Conservation (phyloP, 306 rosid species). For the Vigna reflexopilosa region DNA sequence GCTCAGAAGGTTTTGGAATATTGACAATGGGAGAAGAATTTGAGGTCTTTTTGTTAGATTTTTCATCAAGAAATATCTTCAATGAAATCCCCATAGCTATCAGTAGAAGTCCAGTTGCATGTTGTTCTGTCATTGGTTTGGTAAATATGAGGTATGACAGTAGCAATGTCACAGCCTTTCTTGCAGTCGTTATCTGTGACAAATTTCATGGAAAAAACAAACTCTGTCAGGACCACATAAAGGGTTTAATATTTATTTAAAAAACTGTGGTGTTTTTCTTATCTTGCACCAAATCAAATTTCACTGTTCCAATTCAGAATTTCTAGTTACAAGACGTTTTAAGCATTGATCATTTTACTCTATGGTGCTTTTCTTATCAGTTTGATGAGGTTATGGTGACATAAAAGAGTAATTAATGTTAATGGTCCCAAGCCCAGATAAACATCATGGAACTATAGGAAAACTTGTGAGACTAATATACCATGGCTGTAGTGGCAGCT, state of each 20-base stretch:
- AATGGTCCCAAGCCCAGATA: constrained; percentile 29
- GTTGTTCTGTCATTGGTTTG: constrained; percentile 23
- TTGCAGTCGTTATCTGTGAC: constrained; percentile 1
- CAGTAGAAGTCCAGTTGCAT: constrained; percentile 1
- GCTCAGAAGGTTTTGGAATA: constrained; percentile 2
- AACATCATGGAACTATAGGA: constrained; percentile 22
- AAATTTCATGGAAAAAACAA: background rate
- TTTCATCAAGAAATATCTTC: constrained; percentile 15
- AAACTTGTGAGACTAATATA: constrained; percentile 50
- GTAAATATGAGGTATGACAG: constrained; percentile 23
- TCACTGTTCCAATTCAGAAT: background rate
- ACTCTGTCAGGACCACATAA: background rate
- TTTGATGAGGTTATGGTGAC: background rate
- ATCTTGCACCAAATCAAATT: background rate
- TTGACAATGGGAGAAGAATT: constrained; percentile 5
- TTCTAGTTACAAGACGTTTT: background rate
- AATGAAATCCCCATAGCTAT: constrained; percentile 13
- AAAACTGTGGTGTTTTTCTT: too few species aligned
- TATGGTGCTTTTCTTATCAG: background rate
- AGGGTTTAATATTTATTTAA: background rate
- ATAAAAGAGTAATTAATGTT: constrained; percentile 30
- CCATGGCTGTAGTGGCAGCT: constrained; percentile 98
- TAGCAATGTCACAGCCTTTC: constrained; percentile 18
- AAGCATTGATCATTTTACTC: background rate
- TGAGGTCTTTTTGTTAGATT: background rate